Base-by-base conservation (phyloP, 768 basidiomycete species). In the Hygrocybe punicea region DNA sequence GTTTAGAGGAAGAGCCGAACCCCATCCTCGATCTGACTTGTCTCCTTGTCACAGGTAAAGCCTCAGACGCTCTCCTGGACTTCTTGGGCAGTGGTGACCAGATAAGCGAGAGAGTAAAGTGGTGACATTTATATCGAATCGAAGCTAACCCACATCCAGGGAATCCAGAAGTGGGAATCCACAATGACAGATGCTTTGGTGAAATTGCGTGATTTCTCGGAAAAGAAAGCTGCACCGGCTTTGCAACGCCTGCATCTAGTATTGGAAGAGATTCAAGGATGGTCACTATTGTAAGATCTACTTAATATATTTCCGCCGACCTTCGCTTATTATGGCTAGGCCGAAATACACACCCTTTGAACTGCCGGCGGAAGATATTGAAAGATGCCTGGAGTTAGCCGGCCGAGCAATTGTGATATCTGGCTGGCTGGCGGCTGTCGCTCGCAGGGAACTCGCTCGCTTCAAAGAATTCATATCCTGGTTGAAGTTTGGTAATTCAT, bases 391-490 rank as follows among this genome's bases (percentile, higher is more conserved):
- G 52, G 76, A 77, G 21, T 69, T 84, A 57, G 75, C 78, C 6
- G 76, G 77, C 39, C 79, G 78, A 58, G 83, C 81, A 5, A 84
- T 91, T 60, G 74, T 88, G 52, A 70, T 86, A 54, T 76, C 83
- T 24, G 82, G 78, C 13, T 91, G 87, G 87, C 75, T 93, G 24
- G 84, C 86, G 8, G 75, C 82, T 49, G 73, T 80, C 49, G 82
- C 86, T 37, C 82, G 87, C 56, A 81, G 76, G 62, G 89, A 93
- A 67, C 74, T 88, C 33, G 75, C 76, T 60, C 82, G 84, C 44
- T 93, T 93, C 75, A 84, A 80, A 62, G 86, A 91, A 60, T 92
- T 93, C 64, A 83, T 92, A 55, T 76, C 76, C 13, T 93, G 91
- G 84, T 73, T 93, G 58, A 80, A 84, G 58, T 84, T 80, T 68